Evolutionary conservation across 192 early-diverging fungal species (phyloP), one percentile per base, ranked within the genome.

Genomic region (Phycomyces blakesleeanus): DNA sequence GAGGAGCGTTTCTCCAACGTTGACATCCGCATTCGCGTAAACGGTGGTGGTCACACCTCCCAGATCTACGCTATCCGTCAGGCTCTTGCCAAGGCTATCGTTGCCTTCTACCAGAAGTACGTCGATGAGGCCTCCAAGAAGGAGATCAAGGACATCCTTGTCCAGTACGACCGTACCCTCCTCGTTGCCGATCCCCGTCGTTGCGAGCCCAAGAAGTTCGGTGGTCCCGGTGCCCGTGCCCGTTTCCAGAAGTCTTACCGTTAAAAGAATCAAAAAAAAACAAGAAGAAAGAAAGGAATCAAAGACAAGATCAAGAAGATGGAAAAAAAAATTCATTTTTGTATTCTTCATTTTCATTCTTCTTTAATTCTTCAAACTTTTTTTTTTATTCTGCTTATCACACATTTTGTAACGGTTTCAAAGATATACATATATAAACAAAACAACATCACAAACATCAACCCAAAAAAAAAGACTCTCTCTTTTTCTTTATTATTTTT

Each of bases 161-260:
- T 90, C 24, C 67, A 75, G 73, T 96, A 93, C 87, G 97, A 98
- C 87, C 92, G 95, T 83, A 88, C 93, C 71, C 93, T 98, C 52
- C 90, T 98, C 52, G 97, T 98, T 67, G 95, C 95, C 61, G 95
- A 97, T 80, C 94, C 95, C 65, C 94, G 97, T 82, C 95, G 97
- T 74, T 93, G 91, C 83, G 97, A 98, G 79, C 93, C 97, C 82
- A 98, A 98, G 94, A 98, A 97, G 89, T 98, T 98, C 76, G 97
- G 95, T 82, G 97, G 97, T 87, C 83, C 82, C 67, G 97, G 97
- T 92, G 97, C 97, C 78, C 93, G 97, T 83, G 89, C 96, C 72
- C 90, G 94, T 71, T 90, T 83, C 87, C 88, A 91, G 81, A 90
- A 91, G 86, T 91, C 89, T 64, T 91, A 91, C 87, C 90, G 89